Evolutionary conservation across 1,139 yeast genomes (phyloP).

Genomic region (Geotrichum citri-aurantii): DNA sequence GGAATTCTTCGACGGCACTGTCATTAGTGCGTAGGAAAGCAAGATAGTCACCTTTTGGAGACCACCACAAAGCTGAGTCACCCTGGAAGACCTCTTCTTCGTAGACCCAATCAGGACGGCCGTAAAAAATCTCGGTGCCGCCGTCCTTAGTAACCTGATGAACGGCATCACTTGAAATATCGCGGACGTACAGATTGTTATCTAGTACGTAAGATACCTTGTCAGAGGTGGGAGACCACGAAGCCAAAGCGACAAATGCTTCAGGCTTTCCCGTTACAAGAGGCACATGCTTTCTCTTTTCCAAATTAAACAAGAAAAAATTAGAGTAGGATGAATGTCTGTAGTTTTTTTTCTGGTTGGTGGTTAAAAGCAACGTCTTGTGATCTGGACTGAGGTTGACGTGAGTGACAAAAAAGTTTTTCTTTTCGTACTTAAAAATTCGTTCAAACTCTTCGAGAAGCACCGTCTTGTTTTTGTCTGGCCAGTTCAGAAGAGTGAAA

Average conservation of each 20-base stretch:
- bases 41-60: slow-evolving; percentile 60
- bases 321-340: slow-evolving; percentile 67
- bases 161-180: slow-evolving; percentile 30
- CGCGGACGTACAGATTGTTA: slow-evolving; percentile 55
- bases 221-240: slow-evolving; percentile 71
- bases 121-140: slow-evolving; percentile 61
- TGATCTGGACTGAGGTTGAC: slow-evolving; percentile 38
- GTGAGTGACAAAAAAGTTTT: slow-evolving; percentile 21
- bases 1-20: slow-evolving; percentile 57
- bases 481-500: slow-evolving; percentile 26
- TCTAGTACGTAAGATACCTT: slow-evolving; percentile 60
- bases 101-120: slow-evolving; percentile 93
- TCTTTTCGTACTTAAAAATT: slow-evolving; percentile 22
- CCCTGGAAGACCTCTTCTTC: slow-evolving; percentile 80
- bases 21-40: slow-evolving; percentile 69
- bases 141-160: slow-evolving; percentile 64
- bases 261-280: slow-evolving; percentile 33
- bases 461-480: slow-evolving; percentile 21
- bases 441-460: slow-evolving; percentile 20
- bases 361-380: slow-evolving; percentile 45
- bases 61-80: slow-evolving; percentile 81
- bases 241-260: slow-evolving; percentile 46
- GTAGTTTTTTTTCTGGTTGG: slow-evolving; percentile 55
- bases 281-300: slow-evolving; percentile 40
- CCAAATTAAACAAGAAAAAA: slow-evolving; percentile 58